phyloP scores from a whole-genome alignment of 1,284 basidiomycete species.

The Fomitopsis schrenkii region DNA sequence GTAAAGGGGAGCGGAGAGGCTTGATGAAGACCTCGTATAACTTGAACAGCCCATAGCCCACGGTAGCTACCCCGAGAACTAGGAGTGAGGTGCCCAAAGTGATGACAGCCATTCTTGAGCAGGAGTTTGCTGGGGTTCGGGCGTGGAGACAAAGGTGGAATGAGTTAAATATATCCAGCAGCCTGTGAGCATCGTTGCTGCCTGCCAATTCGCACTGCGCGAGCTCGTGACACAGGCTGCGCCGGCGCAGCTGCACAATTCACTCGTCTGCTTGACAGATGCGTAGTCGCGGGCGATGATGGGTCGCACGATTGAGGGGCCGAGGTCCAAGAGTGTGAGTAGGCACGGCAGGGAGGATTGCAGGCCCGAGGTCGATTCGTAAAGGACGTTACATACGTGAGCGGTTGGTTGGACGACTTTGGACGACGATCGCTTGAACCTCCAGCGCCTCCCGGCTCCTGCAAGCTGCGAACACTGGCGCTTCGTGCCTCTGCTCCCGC shows the following conservation, averaged over 20 bases:
- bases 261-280: not conserved
- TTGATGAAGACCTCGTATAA: slow-evolving; percentile 5
- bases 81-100: not conserved
- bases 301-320: no score
- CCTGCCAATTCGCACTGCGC: not conserved
- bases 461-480: not conserved
- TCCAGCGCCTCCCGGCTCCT: not conserved
- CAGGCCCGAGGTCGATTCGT: not conserved
- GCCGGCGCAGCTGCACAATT: no score
- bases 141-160: not conserved
- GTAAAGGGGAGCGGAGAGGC: slow-evolving; percentile 37
- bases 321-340: no score
- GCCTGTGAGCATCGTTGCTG: not conserved
- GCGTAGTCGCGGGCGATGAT: not conserved
- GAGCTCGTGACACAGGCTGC: not conserved
- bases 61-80: not conserved
- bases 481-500: not conserved
- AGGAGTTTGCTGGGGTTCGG: not conserved
- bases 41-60: slow-evolving; percentile 8
- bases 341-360: not conserved
- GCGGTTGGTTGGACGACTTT: not conserved
- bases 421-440: not conserved
- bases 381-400: not conserved
- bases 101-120: not conserved
- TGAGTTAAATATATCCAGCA: not conserved